Conservation (phyloP, 768 basidiomycete species). For the Boletales sp. region DNA sequence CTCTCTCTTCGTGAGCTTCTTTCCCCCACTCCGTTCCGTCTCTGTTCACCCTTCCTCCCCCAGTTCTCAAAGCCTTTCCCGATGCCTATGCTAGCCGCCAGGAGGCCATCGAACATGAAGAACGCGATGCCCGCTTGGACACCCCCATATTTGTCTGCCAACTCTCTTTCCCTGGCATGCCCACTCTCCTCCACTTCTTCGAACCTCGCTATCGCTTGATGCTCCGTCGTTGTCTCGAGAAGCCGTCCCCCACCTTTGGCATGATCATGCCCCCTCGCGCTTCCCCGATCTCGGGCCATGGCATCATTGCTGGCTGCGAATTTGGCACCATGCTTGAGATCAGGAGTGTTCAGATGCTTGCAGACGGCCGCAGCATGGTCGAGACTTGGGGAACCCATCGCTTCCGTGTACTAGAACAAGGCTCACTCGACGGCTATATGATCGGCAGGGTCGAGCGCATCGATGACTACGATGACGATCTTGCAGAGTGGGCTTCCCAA, state of each 20-base stretch:
- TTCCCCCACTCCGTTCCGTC: slow-evolving; percentile 5
- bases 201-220: slow-evolving; percentile 95
- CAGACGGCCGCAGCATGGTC: slow-evolving; percentile 87
- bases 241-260: slow-evolving; percentile 75
- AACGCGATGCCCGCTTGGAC: slow-evolving; percentile 73
- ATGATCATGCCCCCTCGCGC: slow-evolving; percentile 78
- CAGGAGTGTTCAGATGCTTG: slow-evolving; percentile 76
- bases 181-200: slow-evolving; percentile 87
- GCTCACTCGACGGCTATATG: slow-evolving; percentile 84
- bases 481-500: slow-evolving; percentile 23
- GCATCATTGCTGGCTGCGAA: slow-evolving; percentile 31
- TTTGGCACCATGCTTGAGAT: slow-evolving; percentile 97
- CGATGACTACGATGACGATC: slow-evolving; percentile 35
- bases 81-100: slow-evolving; percentile 60
- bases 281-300: slow-evolving; percentile 22
- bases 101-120: slow-evolving; percentile 65
- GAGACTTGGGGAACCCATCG: slow-evolving; percentile 67
- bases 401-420: slow-evolving; percentile 84
- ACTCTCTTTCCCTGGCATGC: slow-evolving; percentile 88
- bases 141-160: slow-evolving; percentile 92
- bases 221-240: slow-evolving; percentile 92
- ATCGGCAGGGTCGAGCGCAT: slow-evolving; percentile 74
- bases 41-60: slow-evolving; percentile 6
- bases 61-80: slow-evolving; percentile 72
- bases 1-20: slow-evolving; percentile 57